Evolutionary conservation across 2,329 filamentous ascomycete genomes (phyloP), one percentile per base, ranked within the genome.

Genomic region (Microcyclospora pomicola): DNA sequence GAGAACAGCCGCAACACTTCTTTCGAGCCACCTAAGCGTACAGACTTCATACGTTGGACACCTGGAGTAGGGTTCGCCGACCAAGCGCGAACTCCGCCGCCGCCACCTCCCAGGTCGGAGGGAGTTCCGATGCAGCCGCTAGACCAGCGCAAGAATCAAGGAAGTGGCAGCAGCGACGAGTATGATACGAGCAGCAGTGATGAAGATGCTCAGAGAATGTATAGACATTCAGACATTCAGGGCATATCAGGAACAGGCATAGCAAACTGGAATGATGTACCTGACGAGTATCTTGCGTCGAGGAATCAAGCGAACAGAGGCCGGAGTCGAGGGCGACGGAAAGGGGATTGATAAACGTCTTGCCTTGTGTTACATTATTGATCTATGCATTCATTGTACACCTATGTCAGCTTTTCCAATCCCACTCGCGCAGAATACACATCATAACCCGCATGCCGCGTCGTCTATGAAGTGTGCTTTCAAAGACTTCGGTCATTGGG

Each of bases 181-280:
- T 49, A 48, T 36, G 41, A 47, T n/a, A n/a, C 30, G 6, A 31
- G 12, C 9, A n/a, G 12, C 33, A 35, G 46, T 49, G 16, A 44
- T 44, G 37, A 41, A 46, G 11, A 51, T 37, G 38, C 46, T 15
- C 33, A 37, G 35, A 16, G 30, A 31, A 40, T 39, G 38, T 42
- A 40, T 24, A 16, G 14, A 24, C 40, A 43, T 30, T 15, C 12
- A 13, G 33, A 41, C 27, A 37, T 40, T 27, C 35, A 45, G 24
- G 37, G 43, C 34, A 63, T 57, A n/a, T n/a, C 12, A 31, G 14
- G 30, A n/a, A 31, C 30, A 6, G 14, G 14, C 4, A n/a, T 31
- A 9, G 53, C 51, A 32, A 62, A 66, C 37, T 68, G 65, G 65
- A 69, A 69, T 38, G 66, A 69, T 41, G 52, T 69, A 4, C 66